Conservation (phyloP, 2,329 filamentous ascomycete genomes). For the Trichoderma koningiopsis region DNA sequence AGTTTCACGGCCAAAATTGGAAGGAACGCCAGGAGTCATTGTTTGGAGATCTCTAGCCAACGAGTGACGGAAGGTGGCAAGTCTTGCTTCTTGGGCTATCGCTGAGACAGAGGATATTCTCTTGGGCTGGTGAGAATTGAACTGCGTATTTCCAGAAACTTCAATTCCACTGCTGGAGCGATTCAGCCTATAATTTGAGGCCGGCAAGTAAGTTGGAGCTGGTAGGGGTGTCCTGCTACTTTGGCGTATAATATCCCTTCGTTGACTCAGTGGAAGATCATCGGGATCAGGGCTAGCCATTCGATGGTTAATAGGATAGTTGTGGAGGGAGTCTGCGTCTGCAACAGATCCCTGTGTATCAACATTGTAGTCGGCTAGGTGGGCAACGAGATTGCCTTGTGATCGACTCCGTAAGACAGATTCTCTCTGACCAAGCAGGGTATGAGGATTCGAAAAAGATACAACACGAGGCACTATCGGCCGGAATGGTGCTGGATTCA, state of each 20-base stretch:
- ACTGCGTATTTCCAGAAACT: constrained; percentile 42
- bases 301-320: constrained; percentile 39
- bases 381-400: constrained; percentile 43
- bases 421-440: constrained; percentile 59
- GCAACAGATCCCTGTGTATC: constrained; percentile 37
- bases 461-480: constrained; percentile 49
- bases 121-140: constrained; percentile 59
- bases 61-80: constrained; percentile 68
- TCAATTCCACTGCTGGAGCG: constrained; percentile 32
- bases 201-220: constrained; percentile 34
- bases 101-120: constrained; percentile 48
- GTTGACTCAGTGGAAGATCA: constrained; percentile 71
- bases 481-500: constrained; percentile 34
- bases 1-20: constrained; percentile 42
- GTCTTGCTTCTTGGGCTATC: constrained; percentile 56
- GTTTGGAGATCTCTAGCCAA: constrained; percentile 63
- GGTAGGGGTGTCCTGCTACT: constrained; percentile 45
- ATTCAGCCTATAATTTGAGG: constrained; percentile 33
- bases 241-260: constrained; percentile 62
- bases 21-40: constrained; percentile 40
- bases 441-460: constrained; percentile 56
- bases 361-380: constrained; percentile 33
- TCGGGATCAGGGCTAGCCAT: constrained; percentile 55
- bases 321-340: constrained; percentile 47
- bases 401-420: constrained; percentile 57